These are phyloP conservation scores for Backusella tuberculispora DNA, from an alignment of 192 early-diverging fungal species.

Conservation along the genomic window DNA sequence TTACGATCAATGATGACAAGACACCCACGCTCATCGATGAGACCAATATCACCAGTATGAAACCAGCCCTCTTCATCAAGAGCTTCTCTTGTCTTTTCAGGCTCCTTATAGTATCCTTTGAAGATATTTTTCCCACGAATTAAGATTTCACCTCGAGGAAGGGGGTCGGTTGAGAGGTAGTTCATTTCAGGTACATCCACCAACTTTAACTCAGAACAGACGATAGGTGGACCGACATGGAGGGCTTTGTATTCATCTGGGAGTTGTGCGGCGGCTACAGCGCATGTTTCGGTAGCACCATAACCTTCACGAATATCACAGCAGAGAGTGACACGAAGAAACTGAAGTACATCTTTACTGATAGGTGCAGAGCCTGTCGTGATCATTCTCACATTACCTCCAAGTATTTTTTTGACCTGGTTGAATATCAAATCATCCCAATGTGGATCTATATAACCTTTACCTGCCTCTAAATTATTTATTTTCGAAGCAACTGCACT, in stretches of 20 bases:
- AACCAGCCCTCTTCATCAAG: slow-evolving; percentile 86
- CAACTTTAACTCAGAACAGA: slow-evolving; percentile 76
- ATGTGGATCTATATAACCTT: slow-evolving; percentile 67
- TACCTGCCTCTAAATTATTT: slow-evolving; percentile 55
- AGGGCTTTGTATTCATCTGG: slow-evolving; percentile 60
- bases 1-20: slow-evolving; percentile 84
- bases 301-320: slow-evolving; percentile 66
- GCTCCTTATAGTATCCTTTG: slow-evolving; percentile 85
- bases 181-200: slow-evolving; percentile 89
- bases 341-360: slow-evolving; percentile 65
- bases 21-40: slow-evolving; percentile 49
- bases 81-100: slow-evolving; percentile 77
- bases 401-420: slow-evolving; percentile 79
- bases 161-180: slow-evolving; percentile 75
- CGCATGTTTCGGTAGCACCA: slow-evolving; percentile 53
- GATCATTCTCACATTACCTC: slow-evolving; percentile 71
- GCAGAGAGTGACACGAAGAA: slow-evolving; percentile 68
- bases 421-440: slow-evolving; percentile 91
- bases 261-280: slow-evolving; percentile 35
- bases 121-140: slow-evolving; percentile 75
- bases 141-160: slow-evolving; percentile 89
- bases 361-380: slow-evolving; percentile 77
- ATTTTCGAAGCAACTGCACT: slow-evolving; percentile 67
- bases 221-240: slow-evolving; percentile 70
- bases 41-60: slow-evolving; percentile 64